Percentiles rank a stretch among this genome's conserved stretches.
Conservation (phyloP, 768 basidiomycete genomes). For the Paxillus involutus region DNA sequence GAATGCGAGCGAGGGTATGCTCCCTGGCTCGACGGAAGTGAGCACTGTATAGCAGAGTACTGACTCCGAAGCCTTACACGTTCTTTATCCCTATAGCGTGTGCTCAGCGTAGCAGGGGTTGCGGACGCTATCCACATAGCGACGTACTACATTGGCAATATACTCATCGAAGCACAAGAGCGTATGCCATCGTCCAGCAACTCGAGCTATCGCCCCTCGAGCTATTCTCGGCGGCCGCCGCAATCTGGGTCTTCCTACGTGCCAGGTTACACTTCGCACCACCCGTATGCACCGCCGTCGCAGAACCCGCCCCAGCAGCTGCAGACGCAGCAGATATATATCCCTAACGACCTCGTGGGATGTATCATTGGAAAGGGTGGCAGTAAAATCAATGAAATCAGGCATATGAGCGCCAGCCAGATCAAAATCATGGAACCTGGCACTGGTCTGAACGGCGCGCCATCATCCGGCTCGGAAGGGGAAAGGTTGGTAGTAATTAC, state of each 20-base stretch:
- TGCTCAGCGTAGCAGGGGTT: conserved; percentile 96
- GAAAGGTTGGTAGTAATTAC: conserved; percentile 96
- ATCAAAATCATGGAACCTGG: conserved; percentile 99
- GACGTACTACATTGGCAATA: conserved; percentile 98
- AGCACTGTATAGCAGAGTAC: conserved; percentile 15
- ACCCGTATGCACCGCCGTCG: conserved; percentile 44
- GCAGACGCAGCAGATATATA: conserved; percentile 97
- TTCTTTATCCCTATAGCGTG: conserved; percentile 59
- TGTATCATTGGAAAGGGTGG: conserved; percentile 99
- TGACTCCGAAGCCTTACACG: conserved; percentile 6
- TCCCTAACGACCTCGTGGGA: conserved; percentile 96
- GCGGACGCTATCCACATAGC: conserved; percentile 99
- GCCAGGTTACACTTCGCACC: conserved; percentile 54
- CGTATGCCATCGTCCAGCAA: conserved; percentile 68
- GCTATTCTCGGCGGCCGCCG: conserved; percentile 48
- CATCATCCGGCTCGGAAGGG: conserved; percentile 74
- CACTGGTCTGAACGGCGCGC: conserved; percentile 70
- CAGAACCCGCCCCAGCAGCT: conserved; percentile 70
- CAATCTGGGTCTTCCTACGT: conserved; percentile 64
- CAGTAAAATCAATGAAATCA: conserved; percentile 97
- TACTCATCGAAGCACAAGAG: conserved; percentile 90
- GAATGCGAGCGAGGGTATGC: conserved; percentile 97
- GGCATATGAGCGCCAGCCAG: conserved; percentile 91
- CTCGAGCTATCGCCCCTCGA: conserved; percentile 65
- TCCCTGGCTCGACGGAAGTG: conserved; percentile 99